phyloP scores from a whole-genome alignment of 192 early-diverging fungal species.

The Backusella luteola region DNA sequence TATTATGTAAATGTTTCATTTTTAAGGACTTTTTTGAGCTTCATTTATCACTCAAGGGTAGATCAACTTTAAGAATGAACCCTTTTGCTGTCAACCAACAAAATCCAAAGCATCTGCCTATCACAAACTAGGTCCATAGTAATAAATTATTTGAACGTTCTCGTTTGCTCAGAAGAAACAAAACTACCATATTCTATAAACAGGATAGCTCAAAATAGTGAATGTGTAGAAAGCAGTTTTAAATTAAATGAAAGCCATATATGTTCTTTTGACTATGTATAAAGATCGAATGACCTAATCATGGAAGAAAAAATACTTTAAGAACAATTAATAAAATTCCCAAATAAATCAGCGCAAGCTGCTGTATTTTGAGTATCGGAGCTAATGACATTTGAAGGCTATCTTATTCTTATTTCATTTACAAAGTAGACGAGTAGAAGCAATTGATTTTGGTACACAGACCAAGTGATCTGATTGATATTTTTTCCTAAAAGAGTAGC shows the following conservation, averaged over 20 bases:
- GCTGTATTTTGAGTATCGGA: too few species aligned
- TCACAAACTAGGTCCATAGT: not conserved
- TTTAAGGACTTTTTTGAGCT: not conserved
- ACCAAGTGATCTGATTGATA: too few species aligned
- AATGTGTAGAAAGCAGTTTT: not conserved
- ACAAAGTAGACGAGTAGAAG: too few species aligned
- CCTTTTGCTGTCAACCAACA: not conserved
- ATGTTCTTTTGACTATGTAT: not conserved
- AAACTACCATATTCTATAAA: not conserved
- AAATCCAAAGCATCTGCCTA: not conserved
- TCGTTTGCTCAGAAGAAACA: not conserved
- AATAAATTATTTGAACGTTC: not conserved
- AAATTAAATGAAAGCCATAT: not conserved
- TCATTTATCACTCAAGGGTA: not conserved
- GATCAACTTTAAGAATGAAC: not conserved
- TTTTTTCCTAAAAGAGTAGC: too few species aligned
- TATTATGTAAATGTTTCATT: not conserved
- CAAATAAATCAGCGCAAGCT: too few species aligned
- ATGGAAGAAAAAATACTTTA: not conserved
- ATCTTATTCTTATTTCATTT: too few species aligned
- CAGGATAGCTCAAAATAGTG: not conserved
- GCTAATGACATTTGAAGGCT: too few species aligned
- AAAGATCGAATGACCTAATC: not conserved
- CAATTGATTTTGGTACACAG: too few species aligned
- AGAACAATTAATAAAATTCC: too few species aligned